Base-by-base conservation (phyloP, 768 basidiomycete genomes). In the Tricholoma matsutake region DNA sequence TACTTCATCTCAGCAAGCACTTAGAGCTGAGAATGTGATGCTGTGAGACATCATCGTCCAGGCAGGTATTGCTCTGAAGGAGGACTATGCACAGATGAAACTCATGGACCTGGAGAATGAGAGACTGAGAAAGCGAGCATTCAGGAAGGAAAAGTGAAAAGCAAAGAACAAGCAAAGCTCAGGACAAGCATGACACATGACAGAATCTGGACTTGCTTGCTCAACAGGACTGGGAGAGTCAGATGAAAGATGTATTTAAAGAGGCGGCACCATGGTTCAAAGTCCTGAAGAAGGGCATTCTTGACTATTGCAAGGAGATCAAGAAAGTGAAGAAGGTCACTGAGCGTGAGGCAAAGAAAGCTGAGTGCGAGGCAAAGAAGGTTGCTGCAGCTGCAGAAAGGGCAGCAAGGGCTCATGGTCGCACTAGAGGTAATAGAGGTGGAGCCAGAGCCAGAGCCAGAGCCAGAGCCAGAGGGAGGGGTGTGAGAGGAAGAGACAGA, bases 341-440 rank as follows among this genome's bases (percentile, higher is more conserved):
- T n/a, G 45, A 64, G 52, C 37, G 39, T 9, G 60, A 39, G 31
- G 60, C 35, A 25, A 57, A 64, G 60, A 28, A 22, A 34, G 56
- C 34, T 4, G 56, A n/a, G 41, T 11, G 4, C 39, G 22, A 25
- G 56, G 56, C 34, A 57, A 14, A 8, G 25, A 39, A 35, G 56
- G 56, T 20, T 6, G 56, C n/a, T n/a, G n/a, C n/a, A 14, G 29
- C 14, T 6, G 41, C 34, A 43, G 56, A 34, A 6, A 25, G 34
- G 6, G 31, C 4, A 32, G 31, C 4, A 4, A 32, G 31, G n/a
- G n/a, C n/a, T n/a, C n/a, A n/a, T n/a, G n/a, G n/a, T n/a, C n/a
- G n/a, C n/a, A n/a, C n/a, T n/a, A n/a, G n/a, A n/a, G n/a, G n/a
- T n/a, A n/a, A n/a, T n/a, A n/a, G n/a, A n/a, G n/a, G n/a, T n/a